Conservation (phyloP, 306 rosid genomes). For the Quercus dentata region DNA sequence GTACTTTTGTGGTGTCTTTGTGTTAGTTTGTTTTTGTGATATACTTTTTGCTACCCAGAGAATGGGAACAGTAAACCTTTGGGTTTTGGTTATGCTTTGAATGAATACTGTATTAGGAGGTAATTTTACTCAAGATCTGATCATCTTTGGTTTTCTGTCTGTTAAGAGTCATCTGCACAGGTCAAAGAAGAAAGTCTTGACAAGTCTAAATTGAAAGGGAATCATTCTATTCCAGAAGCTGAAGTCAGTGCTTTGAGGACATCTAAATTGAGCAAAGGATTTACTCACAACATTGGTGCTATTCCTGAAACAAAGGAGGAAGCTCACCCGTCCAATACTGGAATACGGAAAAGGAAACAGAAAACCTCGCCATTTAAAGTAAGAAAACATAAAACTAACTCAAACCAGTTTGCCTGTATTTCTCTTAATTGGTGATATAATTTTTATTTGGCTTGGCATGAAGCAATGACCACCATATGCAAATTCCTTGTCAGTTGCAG, state of each 20-base stretch:
- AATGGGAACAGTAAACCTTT: not conserved
- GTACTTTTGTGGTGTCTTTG: not conserved
- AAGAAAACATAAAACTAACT: conserved; percentile 27
- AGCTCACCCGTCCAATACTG: conserved; percentile 33
- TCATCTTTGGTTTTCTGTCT: conserved; percentile 22
- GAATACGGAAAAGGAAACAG: conserved; percentile 61
- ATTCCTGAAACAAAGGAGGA: conserved; percentile 42
- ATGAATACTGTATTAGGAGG: not conserved
- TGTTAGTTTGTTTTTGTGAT: not conserved
- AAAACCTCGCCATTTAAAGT: conserved; percentile 48
- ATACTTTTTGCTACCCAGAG: not conserved
- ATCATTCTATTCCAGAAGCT: conserved; percentile 33
- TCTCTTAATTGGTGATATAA: not conserved
- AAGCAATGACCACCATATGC: conserved; percentile 26
- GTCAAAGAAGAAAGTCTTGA: conserved; percentile 44
- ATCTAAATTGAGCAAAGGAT: conserved; percentile 38
- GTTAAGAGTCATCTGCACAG: conserved; percentile 57
- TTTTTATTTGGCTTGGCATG: conserved; percentile 24
- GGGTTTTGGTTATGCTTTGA: not conserved
- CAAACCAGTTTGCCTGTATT: conserved; percentile 6
- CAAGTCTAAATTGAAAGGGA: conserved; percentile 50
- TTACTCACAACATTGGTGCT: conserved; percentile 31
- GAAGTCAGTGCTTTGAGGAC: conserved; percentile 35
- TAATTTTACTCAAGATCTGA: conserved; percentile 14
- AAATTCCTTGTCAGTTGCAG: conserved; percentile 44